These are phyloP conservation scores for Cercospora zeae-maydis DNA, from an alignment of 2,329 filamentous ascomycete genomes.

Conservation along the genomic window DNA sequence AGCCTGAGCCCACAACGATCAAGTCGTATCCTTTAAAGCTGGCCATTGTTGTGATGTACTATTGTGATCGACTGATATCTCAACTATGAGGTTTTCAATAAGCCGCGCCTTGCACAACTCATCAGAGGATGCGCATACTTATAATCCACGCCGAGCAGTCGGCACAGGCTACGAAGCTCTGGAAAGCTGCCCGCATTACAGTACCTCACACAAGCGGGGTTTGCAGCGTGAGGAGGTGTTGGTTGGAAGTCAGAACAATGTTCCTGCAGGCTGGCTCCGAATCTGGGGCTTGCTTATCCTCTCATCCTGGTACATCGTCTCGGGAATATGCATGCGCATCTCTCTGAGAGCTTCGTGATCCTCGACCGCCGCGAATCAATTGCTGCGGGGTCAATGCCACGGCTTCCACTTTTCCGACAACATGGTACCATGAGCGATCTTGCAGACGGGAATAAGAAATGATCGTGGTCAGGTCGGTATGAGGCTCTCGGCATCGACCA, in stretches of 20 bases:
- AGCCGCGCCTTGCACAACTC: not conserved
- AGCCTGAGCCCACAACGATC: conserved; percentile 42
- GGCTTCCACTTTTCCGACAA: conserved; percentile 19
- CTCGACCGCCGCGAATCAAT: conserved; percentile 1
- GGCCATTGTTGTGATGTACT: conserved; percentile 22
- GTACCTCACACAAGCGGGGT: conserved; percentile 14
- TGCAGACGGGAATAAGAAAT: not conserved
- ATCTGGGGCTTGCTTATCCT: conserved; percentile 2
- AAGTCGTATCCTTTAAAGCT: conserved; percentile 38
- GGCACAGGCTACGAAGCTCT: conserved; percentile 1
- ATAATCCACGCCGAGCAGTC: not conserved
- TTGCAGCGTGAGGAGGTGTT: conserved; percentile 15
- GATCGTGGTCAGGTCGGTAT: not conserved
- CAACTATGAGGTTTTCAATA: not conserved
- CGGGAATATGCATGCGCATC: conserved; percentile 2
- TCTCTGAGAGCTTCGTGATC: not conserved
- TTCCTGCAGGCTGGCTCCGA: conserved; percentile 15
- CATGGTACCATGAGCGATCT: conserved; percentile 11
- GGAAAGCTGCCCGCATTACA: conserved; percentile 12
- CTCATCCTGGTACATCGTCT: not conserved
- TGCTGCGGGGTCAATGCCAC: conserved; percentile 13
- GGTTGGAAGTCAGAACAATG: conserved; percentile 13
- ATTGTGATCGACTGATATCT: not conserved
- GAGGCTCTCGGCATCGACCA: not conserved
- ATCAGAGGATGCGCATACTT: not conserved